These are phyloP conservation scores for Colletotrichum tofieldiae DNA, from an alignment of 2,329 filamentous ascomycete genomes.

Conservation along the genomic window DNA sequence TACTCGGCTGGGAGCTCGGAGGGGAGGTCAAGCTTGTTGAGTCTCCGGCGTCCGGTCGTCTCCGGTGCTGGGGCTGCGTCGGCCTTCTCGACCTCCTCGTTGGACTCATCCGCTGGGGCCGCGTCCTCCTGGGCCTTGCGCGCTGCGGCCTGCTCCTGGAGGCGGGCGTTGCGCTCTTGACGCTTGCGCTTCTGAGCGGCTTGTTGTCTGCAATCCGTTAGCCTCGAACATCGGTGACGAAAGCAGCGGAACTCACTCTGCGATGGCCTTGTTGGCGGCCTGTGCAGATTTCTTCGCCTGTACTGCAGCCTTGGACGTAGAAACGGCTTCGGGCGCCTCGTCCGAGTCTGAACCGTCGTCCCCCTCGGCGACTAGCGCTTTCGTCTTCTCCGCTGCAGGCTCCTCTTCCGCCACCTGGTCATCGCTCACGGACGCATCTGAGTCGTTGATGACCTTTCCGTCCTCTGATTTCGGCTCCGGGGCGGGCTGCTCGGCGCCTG, in stretches of 20 bases:
- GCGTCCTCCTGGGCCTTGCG: conserved; percentile 56
- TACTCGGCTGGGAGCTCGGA: conserved; percentile 68
- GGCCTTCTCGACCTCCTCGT: conserved; percentile 44
- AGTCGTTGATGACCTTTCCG: conserved; percentile 39
- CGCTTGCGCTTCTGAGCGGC: conserved; percentile 69
- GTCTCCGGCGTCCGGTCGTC: conserved; percentile 45
- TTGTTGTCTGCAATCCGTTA: conserved; percentile 60
- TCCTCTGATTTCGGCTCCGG: conserved; percentile 40
- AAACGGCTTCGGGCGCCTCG: conserved; percentile 73
- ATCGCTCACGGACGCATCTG: conserved; percentile 33
- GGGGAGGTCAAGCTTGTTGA: conserved; percentile 58
- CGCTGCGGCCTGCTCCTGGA: conserved; percentile 70
- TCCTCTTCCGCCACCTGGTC: conserved; percentile 18
- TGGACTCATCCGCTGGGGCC: conserved; percentile 31
- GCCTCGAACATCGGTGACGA: background rate
- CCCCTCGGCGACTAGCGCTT: conserved; percentile 54
- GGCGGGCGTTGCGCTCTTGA: conserved; percentile 67
- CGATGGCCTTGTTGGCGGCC: conserved; percentile 64
- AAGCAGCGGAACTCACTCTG: conserved; percentile 60
- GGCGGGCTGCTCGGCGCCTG: conserved; percentile 39
- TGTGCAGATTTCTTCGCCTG: conserved; percentile 63
- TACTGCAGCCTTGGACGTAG: conserved; percentile 64
- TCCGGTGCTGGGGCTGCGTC: conserved; percentile 44
- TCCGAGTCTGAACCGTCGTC: conserved; percentile 65
- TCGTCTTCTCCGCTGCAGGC: conserved; percentile 37